These are phyloP conservation scores for Carex myosuroides DNA, from an alignment of 176 grass and related monocot species.

Conservation along the genomic window DNA sequence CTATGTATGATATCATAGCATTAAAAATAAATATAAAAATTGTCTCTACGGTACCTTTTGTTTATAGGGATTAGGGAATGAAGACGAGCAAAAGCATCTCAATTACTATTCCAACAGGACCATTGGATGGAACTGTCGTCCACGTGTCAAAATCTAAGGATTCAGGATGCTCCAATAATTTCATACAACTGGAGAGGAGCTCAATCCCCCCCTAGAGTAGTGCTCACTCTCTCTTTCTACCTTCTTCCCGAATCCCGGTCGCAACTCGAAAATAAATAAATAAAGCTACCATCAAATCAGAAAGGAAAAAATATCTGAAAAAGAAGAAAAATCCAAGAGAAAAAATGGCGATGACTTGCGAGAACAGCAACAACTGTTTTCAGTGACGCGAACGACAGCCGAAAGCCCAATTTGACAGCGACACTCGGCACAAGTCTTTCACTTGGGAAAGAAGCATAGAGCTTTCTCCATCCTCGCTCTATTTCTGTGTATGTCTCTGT, in stretches of 20 bases:
- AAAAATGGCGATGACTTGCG: slow-evolving; percentile 13
- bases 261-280: neutral
- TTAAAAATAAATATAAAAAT: no score
- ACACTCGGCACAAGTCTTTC: neutral
- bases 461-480: neutral
- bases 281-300: neutral
- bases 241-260: slow-evolving; percentile 10
- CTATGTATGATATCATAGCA: no score
- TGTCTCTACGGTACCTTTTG: no score
- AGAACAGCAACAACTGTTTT: slow-evolving; percentile 25
- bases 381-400: neutral
- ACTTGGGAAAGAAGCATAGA: neutral
- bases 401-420: slow-evolving; percentile 37
- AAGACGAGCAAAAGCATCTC: no score
- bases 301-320: neutral
- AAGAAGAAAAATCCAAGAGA: neutral
- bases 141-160: no score
- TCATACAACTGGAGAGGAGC: no score
- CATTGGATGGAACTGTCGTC: no score
- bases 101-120: no score
- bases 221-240: neutral
- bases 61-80: no score
- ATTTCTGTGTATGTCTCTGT: slow-evolving; percentile 5
- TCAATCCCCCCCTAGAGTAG: neutral
- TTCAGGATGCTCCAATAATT: no score